Evolutionary conservation across 441 rosid genomes (phyloP).

Genomic region (Eugenia klotzschiana): DNA sequence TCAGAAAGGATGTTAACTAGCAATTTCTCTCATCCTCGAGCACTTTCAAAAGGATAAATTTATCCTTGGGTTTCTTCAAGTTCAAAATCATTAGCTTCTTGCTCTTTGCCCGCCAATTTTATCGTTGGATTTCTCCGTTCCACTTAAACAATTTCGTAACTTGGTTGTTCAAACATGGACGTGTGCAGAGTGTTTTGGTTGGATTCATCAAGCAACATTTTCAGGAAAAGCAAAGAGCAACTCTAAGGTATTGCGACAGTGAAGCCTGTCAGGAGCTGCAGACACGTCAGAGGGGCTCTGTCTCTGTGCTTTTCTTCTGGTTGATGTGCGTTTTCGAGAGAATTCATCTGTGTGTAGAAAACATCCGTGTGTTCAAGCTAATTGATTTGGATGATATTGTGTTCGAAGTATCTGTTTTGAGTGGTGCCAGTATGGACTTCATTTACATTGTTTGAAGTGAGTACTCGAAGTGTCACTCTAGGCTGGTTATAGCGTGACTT

Average conservation of each 20-base stretch:
- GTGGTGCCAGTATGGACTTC: not conserved
- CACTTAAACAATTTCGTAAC: not conserved
- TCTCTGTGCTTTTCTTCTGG: not conserved
- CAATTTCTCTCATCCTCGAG: not conserved
- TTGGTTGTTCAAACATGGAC: not conserved
- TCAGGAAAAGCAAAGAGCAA: not conserved
- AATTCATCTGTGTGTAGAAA: not conserved
- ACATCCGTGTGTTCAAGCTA: not conserved
- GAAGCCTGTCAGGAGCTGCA: no score
- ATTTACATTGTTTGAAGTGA: not conserved
- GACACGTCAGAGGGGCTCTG: not conserved
- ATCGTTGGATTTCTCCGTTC: not conserved
- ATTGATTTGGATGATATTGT: not conserved
- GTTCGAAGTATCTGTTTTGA: not conserved
- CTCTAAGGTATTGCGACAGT: not conserved
- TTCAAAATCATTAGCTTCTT: not conserved
- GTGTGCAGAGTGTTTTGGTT: rapidly evolving
- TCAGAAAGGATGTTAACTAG: not conserved
- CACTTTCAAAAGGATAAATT: not conserved
- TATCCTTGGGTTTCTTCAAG: not conserved
- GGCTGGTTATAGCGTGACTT: no score
- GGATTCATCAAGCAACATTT: not conserved
- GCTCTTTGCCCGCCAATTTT: not conserved
- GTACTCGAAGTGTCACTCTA: not conserved
- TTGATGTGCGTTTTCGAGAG: not conserved